Evolutionary conservation across 2,329 filamentous ascomycete genomes (phyloP).

Genomic region (Fusarium dimerum): DNA sequence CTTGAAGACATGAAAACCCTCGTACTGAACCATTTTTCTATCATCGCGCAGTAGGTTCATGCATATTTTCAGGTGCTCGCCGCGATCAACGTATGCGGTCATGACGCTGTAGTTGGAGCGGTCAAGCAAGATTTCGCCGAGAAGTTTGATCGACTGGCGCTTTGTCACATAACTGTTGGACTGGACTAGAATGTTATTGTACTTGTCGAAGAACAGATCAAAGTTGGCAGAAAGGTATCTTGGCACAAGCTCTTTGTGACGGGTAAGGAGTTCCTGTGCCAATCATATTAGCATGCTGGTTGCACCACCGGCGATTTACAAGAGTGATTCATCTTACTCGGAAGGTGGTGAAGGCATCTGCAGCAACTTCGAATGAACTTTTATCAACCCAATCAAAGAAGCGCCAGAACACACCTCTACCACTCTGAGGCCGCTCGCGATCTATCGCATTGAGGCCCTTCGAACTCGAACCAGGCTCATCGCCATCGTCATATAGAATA

Average conservation of each 20-base stretch:
- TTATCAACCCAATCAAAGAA: constrained; percentile 98
- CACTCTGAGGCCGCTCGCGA: constrained; percentile 71
- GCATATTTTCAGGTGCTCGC: constrained; percentile 95
- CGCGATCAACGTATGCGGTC: constrained; percentile 93
- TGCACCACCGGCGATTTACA: neutral
- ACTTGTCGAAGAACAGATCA: constrained; percentile 86
- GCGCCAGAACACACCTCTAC: constrained; percentile 88
- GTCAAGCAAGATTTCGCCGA: constrained; percentile 92
- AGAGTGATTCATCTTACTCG: constrained; percentile 57
- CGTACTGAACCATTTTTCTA: constrained; percentile 98
- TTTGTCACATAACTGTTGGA: constrained; percentile 98
- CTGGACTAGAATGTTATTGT: constrained; percentile 84
- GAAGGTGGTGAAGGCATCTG: constrained; percentile 97
- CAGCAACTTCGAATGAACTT: constrained; percentile 93
- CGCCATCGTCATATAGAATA: constrained; percentile 88
- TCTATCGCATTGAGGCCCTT: constrained; percentile 78
- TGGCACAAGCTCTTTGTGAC: constrained; percentile 88
- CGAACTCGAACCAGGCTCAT: constrained; percentile 67
- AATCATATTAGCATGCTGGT: constrained; percentile 7
- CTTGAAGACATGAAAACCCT: constrained; percentile 99
- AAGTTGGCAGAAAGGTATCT: constrained; percentile 89
- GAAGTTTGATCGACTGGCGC: constrained; percentile 93
- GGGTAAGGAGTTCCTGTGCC: constrained; percentile 82
- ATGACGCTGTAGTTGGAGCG: constrained; percentile 97
- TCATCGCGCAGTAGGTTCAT: constrained; percentile 97